Conservation (phyloP, 1,139 yeast species). For the Groenewaldozyma sp. region DNA sequence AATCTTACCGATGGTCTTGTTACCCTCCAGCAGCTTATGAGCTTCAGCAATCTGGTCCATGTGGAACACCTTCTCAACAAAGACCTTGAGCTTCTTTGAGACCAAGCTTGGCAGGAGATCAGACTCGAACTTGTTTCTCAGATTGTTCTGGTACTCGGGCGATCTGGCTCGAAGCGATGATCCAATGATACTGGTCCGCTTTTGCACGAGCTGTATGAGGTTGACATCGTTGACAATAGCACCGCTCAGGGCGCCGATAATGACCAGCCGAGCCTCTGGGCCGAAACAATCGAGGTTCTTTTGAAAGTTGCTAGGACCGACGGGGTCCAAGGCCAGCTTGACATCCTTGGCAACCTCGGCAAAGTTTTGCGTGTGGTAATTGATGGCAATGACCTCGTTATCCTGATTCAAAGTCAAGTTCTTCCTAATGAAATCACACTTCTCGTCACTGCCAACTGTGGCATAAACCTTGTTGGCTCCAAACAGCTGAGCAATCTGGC, state of each 20-base stretch:
- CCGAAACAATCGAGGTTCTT: slow-evolving; percentile 20
- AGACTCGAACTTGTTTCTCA: slow-evolving; percentile 21
- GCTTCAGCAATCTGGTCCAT: slow-evolving; percentile 25
- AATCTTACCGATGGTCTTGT: slow-evolving; percentile 27
- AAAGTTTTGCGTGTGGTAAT: slow-evolving; percentile 23
- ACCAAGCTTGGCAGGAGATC: slow-evolving; percentile 22
- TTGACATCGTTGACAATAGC: slow-evolving; percentile 17
- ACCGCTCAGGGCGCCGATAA: slow-evolving; percentile 25
- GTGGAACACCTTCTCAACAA: slow-evolving; percentile 20
- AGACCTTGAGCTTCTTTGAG: slow-evolving; percentile 18
- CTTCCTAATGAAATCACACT: slow-evolving; percentile 17
- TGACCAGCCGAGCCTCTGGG: slow-evolving; percentile 25
- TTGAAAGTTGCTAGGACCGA: slow-evolving; percentile 24
- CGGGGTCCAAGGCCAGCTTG: slow-evolving; percentile 30
- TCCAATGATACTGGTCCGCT: slow-evolving; percentile 25
- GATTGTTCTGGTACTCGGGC: slow-evolving; percentile 20
- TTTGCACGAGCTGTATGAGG: slow-evolving; percentile 19
- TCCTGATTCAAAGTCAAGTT: slow-evolving; percentile 13
- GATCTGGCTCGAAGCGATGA: slow-evolving; percentile 26
- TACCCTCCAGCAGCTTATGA: slow-evolving; percentile 25
- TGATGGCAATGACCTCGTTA: slow-evolving; percentile 22
- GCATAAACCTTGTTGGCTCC: slow-evolving; percentile 30
- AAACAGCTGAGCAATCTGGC: slow-evolving; percentile 29
- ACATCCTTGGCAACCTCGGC: slow-evolving; percentile 20
- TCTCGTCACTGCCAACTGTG: slow-evolving; percentile 25